A percentile compares a stretch with the other conserved stretches of the same genome.
These are phyloP conservation scores for Fagopyrum esculentum DNA, from an alignment of 148 eudicot genomes.

Conservation along the genomic window DNA sequence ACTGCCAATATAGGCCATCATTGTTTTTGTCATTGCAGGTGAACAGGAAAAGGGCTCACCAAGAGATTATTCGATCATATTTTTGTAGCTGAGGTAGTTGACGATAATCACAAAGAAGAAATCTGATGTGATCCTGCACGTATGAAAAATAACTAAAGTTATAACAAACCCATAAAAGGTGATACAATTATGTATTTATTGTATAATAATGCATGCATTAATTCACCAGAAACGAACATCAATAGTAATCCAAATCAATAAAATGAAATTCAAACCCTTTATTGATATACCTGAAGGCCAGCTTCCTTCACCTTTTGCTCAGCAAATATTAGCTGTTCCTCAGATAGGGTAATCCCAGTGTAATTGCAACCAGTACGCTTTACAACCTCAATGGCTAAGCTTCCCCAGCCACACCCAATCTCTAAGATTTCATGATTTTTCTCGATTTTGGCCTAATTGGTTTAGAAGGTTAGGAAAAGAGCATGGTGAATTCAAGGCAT, in stretches of 20 bases:
- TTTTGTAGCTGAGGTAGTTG: constrained; percentile 47
- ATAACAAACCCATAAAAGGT: neutral
- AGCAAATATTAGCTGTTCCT: constrained; percentile 74
- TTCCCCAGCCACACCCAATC: constrained; percentile 98
- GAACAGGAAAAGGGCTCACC: constrained; percentile 31
- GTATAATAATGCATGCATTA: neutral
- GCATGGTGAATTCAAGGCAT: neutral
- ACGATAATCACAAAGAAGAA: constrained; percentile 80
- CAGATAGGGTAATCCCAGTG: constrained; percentile 86
- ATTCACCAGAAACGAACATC: too few species aligned
- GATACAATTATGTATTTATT: neutral
- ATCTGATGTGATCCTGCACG: constrained; percentile 60
- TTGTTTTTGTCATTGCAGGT: neutral
- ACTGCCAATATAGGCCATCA: neutral
- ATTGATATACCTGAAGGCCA: constrained; percentile 61
- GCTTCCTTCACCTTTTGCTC: constrained; percentile 74
- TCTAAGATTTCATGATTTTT: constrained; percentile 75
- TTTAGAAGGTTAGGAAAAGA: neutral
- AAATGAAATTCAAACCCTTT: neutral
- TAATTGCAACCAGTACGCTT: constrained; percentile 86
- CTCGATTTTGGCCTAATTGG: constrained; percentile 53
- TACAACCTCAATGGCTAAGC: constrained; percentile 85
- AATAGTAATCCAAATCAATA: neutral
- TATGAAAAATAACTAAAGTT: neutral
- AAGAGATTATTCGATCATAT: constrained; percentile 78